Evolutionary conservation across 106 monocot species (phyloP), one percentile per base, ranked within the genome.

Genomic region (Ottelia alismoides): DNA sequence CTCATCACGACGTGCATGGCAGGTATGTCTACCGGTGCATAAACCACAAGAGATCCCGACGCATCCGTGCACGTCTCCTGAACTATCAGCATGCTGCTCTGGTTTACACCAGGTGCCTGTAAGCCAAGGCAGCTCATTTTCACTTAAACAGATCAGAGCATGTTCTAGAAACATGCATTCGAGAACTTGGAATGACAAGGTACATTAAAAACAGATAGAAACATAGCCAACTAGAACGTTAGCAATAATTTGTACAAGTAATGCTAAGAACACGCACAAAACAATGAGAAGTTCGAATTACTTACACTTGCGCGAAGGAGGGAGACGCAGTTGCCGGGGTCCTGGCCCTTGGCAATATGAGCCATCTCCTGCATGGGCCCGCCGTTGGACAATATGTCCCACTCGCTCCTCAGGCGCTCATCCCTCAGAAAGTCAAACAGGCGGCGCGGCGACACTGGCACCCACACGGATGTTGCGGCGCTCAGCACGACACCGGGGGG

Each of bases 81-180:
- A 0, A 92, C 79, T 30, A 92, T 87, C 92, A 92, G 86, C 72
- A 87, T 92, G 72, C 86, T 80, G 64, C 70, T 82, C n/a, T n/a
- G n/a, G n/a, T n/a, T 73, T 20, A n/a, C n/a, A n/a, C n/a, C n/a
- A n/a, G n/a, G n/a, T n/a, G n/a, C n/a, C n/a, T n/a, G n/a, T n/a
- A n/a, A n/a, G n/a, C n/a, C n/a, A n/a, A n/a, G n/a, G n/a, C n/a
- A n/a, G n/a, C n/a, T n/a, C n/a, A n/a, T n/a, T n/a, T n/a, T n/a
- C n/a, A n/a, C n/a, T n/a, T n/a, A n/a, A n/a, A n/a, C n/a, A n/a
- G n/a, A n/a, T n/a, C n/a, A n/a, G n/a, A n/a, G n/a, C n/a, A n/a
- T n/a, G n/a, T n/a, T n/a, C n/a, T n/a, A n/a, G n/a, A n/a, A 5
- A n/a, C n/a, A n/a, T n/a, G n/a, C n/a, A n/a, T n/a, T n/a, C n/a